phyloP scores from a whole-genome alignment of 139 green algal genomes.

The Coccomyxa sp. region DNA sequence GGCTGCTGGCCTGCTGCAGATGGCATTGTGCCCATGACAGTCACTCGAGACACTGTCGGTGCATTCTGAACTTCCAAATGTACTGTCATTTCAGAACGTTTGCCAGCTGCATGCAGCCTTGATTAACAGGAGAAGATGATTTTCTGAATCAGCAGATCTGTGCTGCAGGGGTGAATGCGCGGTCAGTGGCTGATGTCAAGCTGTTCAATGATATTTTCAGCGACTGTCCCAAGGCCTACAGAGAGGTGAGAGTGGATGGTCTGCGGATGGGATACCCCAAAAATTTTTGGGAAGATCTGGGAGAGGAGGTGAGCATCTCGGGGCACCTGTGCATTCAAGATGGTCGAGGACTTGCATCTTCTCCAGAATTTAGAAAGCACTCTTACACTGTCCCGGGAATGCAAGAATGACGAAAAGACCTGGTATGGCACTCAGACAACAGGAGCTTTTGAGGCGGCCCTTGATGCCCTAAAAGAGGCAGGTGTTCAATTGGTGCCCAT shows the following conservation, averaged over 20 bases:
- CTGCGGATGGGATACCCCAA: not conserved
- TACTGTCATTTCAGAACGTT: not conserved
- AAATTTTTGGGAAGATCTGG: not conserved
- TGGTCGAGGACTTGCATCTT: too few relatives aligned
- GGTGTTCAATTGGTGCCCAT: not conserved
- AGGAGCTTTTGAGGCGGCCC: not conserved
- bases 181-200: not conserved
- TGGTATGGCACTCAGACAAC: not conserved
- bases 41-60: constrained; percentile 17
- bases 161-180: not conserved
- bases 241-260: not conserved
- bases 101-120: not conserved
- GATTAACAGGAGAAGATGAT: not conserved
- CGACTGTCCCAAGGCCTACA: not conserved
- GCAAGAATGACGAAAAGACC: too few relatives aligned
- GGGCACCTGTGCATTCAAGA: not conserved
- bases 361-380: too few relatives aligned
- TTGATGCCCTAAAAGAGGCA: not conserved
- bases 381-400: too few relatives aligned
- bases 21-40: constrained; percentile 16
- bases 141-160: too few relatives aligned
- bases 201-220: constrained; percentile 6
- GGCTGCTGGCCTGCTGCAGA: constrained; percentile 14
- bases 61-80: not conserved
- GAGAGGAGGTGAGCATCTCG: not conserved